A percentile compares a stretch with the other conserved stretches of the same genome.
phyloP scores from a whole-genome alignment of 257 asterid genomes.

The Lavandula angustifolia region DNA sequence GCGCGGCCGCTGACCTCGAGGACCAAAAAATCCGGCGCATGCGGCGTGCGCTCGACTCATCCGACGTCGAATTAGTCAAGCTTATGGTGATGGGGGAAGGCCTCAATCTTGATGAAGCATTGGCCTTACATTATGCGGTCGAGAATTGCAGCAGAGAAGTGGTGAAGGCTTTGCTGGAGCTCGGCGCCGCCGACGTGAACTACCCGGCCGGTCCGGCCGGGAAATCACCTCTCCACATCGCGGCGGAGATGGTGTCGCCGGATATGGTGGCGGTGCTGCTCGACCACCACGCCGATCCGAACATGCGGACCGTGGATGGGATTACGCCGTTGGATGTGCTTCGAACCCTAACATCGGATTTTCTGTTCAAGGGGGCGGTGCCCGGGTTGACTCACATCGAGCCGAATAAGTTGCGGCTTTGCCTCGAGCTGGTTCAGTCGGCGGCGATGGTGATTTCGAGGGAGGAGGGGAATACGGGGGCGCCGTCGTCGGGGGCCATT shows the following conservation, averaged over 20 bases:
- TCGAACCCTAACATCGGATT: constrained; percentile 92
- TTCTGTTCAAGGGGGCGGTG: constrained; percentile 74
- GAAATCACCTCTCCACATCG: constrained; percentile 78
- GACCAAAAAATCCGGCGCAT: constrained; percentile 83
- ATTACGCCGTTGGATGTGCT: constrained; percentile 73
- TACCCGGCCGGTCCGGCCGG: constrained; percentile 80
- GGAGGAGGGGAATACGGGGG: constrained; percentile 68
- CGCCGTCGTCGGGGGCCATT: constrained; percentile 39
- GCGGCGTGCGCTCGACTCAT: constrained; percentile 87
- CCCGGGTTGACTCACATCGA: constrained; percentile 72
- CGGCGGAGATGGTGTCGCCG: constrained; percentile 92
- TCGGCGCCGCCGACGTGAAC: constrained; percentile 90
- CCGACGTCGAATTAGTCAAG: constrained; percentile 88
- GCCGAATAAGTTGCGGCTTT: constrained; percentile 81
- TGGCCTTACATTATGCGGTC: constrained; percentile 80
- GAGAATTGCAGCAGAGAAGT: constrained; percentile 85
- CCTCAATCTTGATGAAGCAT: constrained; percentile 70
- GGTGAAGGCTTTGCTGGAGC: constrained; percentile 70
- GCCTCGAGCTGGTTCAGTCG: constrained; percentile 82
- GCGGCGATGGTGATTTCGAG: constrained; percentile 84
- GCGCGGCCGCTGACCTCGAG: constrained; percentile 50
- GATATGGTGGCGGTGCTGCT: constrained; percentile 91
- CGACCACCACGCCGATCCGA: constrained; percentile 96
- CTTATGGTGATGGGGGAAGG: constrained; percentile 99
- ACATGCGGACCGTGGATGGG: constrained; percentile 73